Evolutionary conservation across 805 yeast genomes (phyloP).

Genomic region (Grigorovia yakushimaensis): DNA sequence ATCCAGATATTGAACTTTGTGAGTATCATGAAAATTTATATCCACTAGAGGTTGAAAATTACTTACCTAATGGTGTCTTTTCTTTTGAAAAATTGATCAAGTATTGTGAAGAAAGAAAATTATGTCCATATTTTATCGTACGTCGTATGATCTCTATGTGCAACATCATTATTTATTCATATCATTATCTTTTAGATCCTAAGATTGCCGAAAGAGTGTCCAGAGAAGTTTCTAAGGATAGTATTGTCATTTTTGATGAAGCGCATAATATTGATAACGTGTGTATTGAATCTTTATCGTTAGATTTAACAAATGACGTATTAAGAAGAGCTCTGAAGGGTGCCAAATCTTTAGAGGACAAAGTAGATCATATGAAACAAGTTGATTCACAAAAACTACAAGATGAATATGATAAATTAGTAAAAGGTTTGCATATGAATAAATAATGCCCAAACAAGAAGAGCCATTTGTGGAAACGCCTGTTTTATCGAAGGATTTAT

Average conservation of each 20-base stretch:
- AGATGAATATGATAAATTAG: conserved; percentile 84
- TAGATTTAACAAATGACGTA: conserved; percentile 86
- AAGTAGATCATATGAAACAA: conserved; percentile 74
- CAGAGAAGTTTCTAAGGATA: conserved; percentile 79
- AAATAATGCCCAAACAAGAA: conserved; percentile 52
- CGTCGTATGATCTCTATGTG: conserved; percentile 96
- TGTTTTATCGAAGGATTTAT: conserved; percentile 69
- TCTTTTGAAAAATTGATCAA: conserved; percentile 78
- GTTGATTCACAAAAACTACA: conserved; percentile 78
- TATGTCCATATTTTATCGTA: conserved; percentile 95
- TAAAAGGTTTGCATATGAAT: conserved; percentile 77
- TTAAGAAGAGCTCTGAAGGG: conserved; percentile 81
- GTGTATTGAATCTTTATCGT: conserved; percentile 88
- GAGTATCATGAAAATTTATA: conserved; percentile 85
- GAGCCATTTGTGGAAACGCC: conserved; percentile 73
- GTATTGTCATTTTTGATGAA: conserved; percentile 93
- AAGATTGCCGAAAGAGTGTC: conserved; percentile 95
- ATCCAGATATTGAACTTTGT: conserved; percentile 52
- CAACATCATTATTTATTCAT: conserved; percentile 89
- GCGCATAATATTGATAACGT: conserved; percentile 99
- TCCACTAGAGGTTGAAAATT: conserved; percentile 76
- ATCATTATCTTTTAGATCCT: conserved; percentile 93
- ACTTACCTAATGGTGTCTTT: conserved; percentile 87
- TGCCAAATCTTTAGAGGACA: conserved; percentile 65
- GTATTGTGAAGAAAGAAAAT: conserved; percentile 67